These are phyloP conservation scores for Petrea volubilis DNA, from an alignment of 257 asterid genomes.

Conservation along the genomic window DNA sequence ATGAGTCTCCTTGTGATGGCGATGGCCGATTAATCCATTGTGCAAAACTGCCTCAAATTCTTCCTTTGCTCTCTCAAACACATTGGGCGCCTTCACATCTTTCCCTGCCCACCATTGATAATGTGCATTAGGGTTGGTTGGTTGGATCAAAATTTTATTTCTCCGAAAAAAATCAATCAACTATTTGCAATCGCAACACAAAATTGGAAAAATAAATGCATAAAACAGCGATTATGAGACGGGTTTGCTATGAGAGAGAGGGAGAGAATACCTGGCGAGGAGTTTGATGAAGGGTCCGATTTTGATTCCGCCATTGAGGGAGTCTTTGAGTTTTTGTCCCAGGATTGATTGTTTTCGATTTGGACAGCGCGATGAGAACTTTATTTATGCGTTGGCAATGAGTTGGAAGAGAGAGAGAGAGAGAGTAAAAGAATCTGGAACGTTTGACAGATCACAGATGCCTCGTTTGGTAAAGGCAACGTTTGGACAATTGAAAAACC, in stretches of 20 bases:
- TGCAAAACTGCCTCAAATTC: constrained; percentile 43
- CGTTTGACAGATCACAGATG: constrained; percentile 18
- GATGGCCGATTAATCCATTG: constrained; percentile 32
- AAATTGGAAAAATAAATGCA: background rate
- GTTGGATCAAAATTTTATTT: background rate
- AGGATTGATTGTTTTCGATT: background rate
- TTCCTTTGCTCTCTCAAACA: constrained; percentile 52
- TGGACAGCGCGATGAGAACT: background rate
- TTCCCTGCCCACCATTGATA: constrained; percentile 36
- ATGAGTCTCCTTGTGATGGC: constrained; percentile 62
- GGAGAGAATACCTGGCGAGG: constrained; percentile 38
- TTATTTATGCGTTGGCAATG: background rate
- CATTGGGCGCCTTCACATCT: constrained; percentile 40
- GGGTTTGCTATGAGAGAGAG: constrained; percentile 9
- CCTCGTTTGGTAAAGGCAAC: background rate
- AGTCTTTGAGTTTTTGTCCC: background rate
- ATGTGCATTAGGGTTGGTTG: background rate
- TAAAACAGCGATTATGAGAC: background rate
- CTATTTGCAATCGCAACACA: background rate
- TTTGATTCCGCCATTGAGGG: constrained; percentile 52
- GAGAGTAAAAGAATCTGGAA: background rate
- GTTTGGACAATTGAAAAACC: background rate
- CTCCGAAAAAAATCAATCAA: background rate
- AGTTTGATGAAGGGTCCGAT: constrained; percentile 24
- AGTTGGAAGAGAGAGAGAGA: background rate